These are phyloP conservation scores for Fusarium xyrophilum DNA, from an alignment of 2,329 filamentous ascomycete genomes.

Conservation along the genomic window DNA sequence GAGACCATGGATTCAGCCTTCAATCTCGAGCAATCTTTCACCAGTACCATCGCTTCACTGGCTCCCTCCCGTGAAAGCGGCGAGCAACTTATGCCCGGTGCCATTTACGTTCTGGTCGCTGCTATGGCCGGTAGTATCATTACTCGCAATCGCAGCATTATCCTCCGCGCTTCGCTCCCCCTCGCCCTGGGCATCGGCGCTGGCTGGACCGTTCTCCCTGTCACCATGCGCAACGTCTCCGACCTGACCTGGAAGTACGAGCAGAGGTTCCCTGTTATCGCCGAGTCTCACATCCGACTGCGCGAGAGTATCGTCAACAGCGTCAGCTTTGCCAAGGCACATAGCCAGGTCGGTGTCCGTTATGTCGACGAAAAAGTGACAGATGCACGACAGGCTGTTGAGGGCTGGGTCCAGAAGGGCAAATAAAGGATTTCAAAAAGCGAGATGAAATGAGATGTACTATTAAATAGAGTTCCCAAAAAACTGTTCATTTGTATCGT, in stretches of 20 bases:
- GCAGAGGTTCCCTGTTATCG: conserved; percentile 82
- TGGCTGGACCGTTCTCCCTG: conserved; percentile 83
- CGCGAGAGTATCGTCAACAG: conserved; percentile 73
- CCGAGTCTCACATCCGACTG: conserved; percentile 78
- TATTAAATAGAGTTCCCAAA: conserved; percentile 47
- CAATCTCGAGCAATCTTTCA: conserved; percentile 86
- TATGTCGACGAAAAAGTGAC: conserved; percentile 84
- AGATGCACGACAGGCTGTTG: conserved; percentile 76
- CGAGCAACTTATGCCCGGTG: conserved; percentile 87
- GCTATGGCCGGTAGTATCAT: conserved; percentile 95
- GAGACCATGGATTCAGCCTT: conserved; percentile 80
- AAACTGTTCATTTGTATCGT: conserved; percentile 46
- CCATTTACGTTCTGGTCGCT: conserved; percentile 90
- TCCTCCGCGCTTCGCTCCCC: conserved; percentile 79
- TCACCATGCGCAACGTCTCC: conserved; percentile 88
- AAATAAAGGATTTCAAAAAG: conserved; percentile 59
- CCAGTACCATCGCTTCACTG: conserved; percentile 84
- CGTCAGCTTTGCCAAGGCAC: conserved; percentile 75
- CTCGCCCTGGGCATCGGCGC: conserved; percentile 81
- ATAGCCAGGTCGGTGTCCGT: conserved; percentile 72
- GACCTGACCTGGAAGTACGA: conserved; percentile 92
- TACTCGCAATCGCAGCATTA: conserved; percentile 82
- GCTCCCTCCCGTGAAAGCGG: conserved; percentile 85
- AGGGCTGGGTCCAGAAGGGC: conserved; percentile 91
- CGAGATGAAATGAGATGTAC: conserved; percentile 48